Percentiles rank a stretch among this genome's conserved stretches.
Conservation (phyloP, 2,329 filamentous ascomycete genomes). For the Pestalotiopsis fici region DNA sequence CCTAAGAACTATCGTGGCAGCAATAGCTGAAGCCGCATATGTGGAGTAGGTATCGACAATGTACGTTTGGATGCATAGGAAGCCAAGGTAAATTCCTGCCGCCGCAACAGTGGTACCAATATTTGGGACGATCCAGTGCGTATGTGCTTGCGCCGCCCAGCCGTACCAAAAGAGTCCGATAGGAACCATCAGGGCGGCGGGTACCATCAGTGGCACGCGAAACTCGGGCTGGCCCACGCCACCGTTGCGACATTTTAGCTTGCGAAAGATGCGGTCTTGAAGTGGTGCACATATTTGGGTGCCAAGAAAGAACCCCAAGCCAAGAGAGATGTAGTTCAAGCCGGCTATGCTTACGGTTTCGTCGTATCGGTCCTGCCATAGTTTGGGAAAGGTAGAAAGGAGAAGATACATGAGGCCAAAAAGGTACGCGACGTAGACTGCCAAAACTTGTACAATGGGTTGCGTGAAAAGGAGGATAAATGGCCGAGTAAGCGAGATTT, state of each 20-base stretch:
- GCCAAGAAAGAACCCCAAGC: background rate
- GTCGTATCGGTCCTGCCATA: background rate
- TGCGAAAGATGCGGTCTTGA: background rate
- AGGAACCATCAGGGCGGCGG: slow-evolving; percentile 25
- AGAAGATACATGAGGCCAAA: background rate
- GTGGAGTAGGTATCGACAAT: background rate
- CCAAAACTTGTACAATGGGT: background rate
- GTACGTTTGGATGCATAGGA: slow-evolving; percentile 29
- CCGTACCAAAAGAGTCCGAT: slow-evolving; percentile 34
- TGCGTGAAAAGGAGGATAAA: background rate
- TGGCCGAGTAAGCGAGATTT: background rate
- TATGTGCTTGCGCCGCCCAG: slow-evolving; percentile 27
- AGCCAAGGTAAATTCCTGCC: slow-evolving; percentile 32
- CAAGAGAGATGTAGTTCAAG: background rate
- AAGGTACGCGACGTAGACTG: background rate
- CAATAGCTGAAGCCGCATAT: background rate
- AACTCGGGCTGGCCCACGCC: slow-evolving; percentile 20
- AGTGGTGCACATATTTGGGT: background rate
- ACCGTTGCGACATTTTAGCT: background rate
- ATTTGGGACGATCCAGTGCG: slow-evolving; percentile 56
- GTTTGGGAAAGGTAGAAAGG: background rate
- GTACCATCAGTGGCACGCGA: slow-evolving; percentile 20
- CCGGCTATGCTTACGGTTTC: background rate
- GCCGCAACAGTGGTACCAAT: slow-evolving; percentile 40
- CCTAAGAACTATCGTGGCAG: slow-evolving; percentile 20